These are phyloP conservation scores for Plasmodium sp. DNA, from an alignment of 169 alveolate genomes.

Conservation along the genomic window DNA sequence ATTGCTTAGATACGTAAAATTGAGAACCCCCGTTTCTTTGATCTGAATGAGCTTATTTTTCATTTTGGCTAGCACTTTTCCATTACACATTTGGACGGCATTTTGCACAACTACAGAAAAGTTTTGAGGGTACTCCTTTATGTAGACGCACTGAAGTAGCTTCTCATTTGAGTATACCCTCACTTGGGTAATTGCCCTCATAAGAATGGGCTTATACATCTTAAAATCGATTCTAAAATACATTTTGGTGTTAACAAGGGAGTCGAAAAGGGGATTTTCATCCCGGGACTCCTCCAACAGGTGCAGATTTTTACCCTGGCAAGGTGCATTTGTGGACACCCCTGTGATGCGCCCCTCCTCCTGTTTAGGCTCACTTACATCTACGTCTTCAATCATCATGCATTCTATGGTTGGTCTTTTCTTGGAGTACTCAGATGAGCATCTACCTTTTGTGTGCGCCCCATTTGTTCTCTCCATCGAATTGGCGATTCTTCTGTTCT, in stretches of 20 bases:
- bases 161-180: slow-evolving; percentile 25
- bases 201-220: slow-evolving; percentile 51
- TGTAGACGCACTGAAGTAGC: slow-evolving; percentile 20
- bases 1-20: slow-evolving; percentile 45
- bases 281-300: background rate
- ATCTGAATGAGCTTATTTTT: slow-evolving; percentile 33
- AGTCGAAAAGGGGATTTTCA: background rate
- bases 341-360: background rate
- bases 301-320: background rate
- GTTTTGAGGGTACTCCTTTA: slow-evolving; percentile 56
- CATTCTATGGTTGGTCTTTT: background rate
- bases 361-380: background rate
- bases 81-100: slow-evolving; percentile 12
- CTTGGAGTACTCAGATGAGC: background rate
- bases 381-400: background rate
- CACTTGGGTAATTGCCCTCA: slow-evolving; percentile 44
- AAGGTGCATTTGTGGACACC: background rate
- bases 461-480: background rate
- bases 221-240: slow-evolving; percentile 45
- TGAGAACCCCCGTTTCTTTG: slow-evolving; percentile 39
- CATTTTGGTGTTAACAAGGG: background rate
- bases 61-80: slow-evolving; percentile 26
- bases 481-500: background rate
- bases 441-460: background rate
- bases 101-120: slow-evolving; percentile 57